phyloP scores from a whole-genome alignment of 225 moss, liverwort and hornwort genomes.

The Polytrichum formosum region DNA sequence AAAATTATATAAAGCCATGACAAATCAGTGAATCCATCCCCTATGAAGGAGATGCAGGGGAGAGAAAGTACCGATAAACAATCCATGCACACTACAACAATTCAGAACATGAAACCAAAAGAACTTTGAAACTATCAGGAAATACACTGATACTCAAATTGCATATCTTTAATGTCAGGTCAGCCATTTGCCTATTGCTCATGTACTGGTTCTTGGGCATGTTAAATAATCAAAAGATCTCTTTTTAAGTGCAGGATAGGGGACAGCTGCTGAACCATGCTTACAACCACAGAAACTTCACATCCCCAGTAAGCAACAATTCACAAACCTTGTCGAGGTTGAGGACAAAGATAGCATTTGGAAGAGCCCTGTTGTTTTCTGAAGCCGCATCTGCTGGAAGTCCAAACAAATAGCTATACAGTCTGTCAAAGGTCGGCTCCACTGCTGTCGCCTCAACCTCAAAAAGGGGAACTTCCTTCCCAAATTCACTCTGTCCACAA shows the following conservation, averaged over 20 bases:
- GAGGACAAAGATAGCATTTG: slow-evolving; percentile 79
- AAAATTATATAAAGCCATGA: background rate
- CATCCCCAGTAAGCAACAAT: background rate
- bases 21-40: too few relatives aligned
- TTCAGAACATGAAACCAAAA: too few relatives aligned
- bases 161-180: too few relatives aligned
- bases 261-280: background rate
- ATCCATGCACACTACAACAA: too few relatives aligned
- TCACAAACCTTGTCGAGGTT: slow-evolving; percentile 76
- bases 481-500: slow-evolving; percentile 69
- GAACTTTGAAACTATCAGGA: too few relatives aligned
- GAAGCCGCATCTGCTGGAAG: slow-evolving; percentile 40
- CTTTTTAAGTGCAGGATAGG: background rate
- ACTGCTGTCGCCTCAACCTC: slow-evolving; percentile 82
- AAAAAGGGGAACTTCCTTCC: slow-evolving; percentile 71
- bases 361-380: slow-evolving; percentile 69
- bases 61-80: too few relatives aligned
- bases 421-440: slow-evolving; percentile 64
- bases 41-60: background rate
- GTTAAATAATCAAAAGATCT: background rate
- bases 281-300: background rate
- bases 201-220: background rate
- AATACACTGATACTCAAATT: too few relatives aligned
- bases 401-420: slow-evolving; percentile 78
- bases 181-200: too few relatives aligned